A percentile compares a stretch with the other conserved stretches of the same genome.
Conservation (phyloP, 1,139 yeast species). For the Spathaspora sp. region DNA sequence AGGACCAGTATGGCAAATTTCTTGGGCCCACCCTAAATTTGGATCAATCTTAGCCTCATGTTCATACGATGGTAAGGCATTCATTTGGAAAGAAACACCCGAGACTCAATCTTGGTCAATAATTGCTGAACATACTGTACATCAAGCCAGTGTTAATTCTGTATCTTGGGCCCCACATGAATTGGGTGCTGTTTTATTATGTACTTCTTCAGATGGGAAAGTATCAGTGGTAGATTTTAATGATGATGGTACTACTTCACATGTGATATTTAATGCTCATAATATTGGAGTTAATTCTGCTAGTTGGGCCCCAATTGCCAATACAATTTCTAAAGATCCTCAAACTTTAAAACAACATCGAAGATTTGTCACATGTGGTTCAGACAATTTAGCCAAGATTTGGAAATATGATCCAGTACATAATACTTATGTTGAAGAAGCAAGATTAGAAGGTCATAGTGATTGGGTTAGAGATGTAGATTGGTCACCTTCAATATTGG, state of each 20-base stretch:
- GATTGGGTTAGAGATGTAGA: slow-evolving; percentile 99
- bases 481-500: slow-evolving; percentile 91
- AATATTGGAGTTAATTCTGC: slow-evolving; percentile 93
- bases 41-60: slow-evolving; percentile 94
- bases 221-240: slow-evolving; percentile 89
- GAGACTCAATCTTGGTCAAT: slow-evolving; percentile 87
- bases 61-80: slow-evolving; percentile 91
- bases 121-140: slow-evolving; percentile 84
- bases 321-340: slow-evolving; percentile 36
- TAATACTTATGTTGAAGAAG: slow-evolving; percentile 69
- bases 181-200: slow-evolving; percentile 85
- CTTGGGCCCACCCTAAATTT: slow-evolving; percentile 99
- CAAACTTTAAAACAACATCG: slow-evolving; percentile 30
- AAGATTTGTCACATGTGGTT: slow-evolving; percentile 91
- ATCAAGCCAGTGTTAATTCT: slow-evolving; percentile 91
- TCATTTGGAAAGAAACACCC: slow-evolving; percentile 85
- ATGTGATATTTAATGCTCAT: slow-evolving; percentile 73
- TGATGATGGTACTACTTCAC: slow-evolving; percentile 82
- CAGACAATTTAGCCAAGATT: slow-evolving; percentile 88
- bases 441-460: slow-evolving; percentile 80
- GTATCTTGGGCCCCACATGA: slow-evolving; percentile 98
- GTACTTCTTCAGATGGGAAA: slow-evolving; percentile 91
- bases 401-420: slow-evolving; percentile 71
- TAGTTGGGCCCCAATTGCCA: slow-evolving; percentile 84
- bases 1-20: slow-evolving; percentile 98